Percentiles rank a stretch among this genome's conserved stretches.
Conservation (phyloP, 2,329 filamentous ascomycete genomes). For the Penicillium sp. region DNA sequence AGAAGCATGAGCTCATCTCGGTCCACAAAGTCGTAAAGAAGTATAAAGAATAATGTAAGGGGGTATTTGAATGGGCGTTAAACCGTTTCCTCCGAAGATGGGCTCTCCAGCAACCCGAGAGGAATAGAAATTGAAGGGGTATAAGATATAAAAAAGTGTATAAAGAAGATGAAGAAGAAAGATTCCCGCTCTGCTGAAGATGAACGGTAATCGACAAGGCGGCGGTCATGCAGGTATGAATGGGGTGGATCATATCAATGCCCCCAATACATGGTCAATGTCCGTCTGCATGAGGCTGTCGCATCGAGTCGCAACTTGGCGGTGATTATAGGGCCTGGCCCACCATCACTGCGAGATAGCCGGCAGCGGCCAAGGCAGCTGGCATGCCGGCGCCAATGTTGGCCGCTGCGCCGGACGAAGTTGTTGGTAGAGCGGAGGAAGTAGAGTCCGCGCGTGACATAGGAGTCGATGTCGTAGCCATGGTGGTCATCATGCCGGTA, state of each 20-base stretch:
- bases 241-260: background rate
- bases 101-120: slow-evolving; percentile 25
- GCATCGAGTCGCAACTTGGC: background rate
- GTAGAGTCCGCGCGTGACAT: slow-evolving; percentile 11
- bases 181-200: slow-evolving; percentile 25
- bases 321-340: slow-evolving; percentile 33
- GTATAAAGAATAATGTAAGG: slow-evolving; percentile 14
- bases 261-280: background rate
- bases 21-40: slow-evolving; percentile 27
- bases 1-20: slow-evolving; percentile 34
- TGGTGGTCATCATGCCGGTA: slow-evolving; percentile 13
- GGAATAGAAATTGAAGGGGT: slow-evolving; percentile 17
- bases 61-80: slow-evolving; percentile 32
- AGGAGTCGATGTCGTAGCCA: slow-evolving; percentile 24
- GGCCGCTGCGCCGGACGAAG: slow-evolving; percentile 20
- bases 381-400: slow-evolving; percentile 27
- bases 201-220: slow-evolving; percentile 16
- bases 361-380: slow-evolving; percentile 32
- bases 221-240: slow-evolving; percentile 4
- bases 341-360: slow-evolving; percentile 39
- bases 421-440: slow-evolving; percentile 16
- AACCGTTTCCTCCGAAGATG: slow-evolving; percentile 22
- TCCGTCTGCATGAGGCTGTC: background rate
- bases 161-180: slow-evolving; percentile 11
- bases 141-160: slow-evolving; percentile 5